A percentile compares a stretch with the other conserved stretches of the same genome.
phyloP scores from a whole-genome alignment of 106 monocot species.

The Chionographis japonica region DNA sequence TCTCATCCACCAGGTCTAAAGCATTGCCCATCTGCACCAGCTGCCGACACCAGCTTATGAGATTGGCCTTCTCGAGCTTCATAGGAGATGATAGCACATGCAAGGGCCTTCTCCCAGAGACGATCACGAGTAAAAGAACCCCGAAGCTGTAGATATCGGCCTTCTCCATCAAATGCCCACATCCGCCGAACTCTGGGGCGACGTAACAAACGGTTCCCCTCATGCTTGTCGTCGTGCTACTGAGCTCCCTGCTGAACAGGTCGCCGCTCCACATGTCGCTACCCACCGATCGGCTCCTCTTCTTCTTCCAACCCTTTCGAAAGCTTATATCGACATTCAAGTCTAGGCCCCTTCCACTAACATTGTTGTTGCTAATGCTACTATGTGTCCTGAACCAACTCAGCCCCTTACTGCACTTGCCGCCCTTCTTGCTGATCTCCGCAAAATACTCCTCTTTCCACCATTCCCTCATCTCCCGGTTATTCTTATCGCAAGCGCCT shows the following conservation, averaged over 20 bases:
- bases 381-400: conserved; percentile 29
- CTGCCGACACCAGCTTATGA: conserved; percentile 67
- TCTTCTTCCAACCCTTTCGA: conserved; percentile 33
- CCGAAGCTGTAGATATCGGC: conserved; percentile 79
- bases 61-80: conserved; percentile 74
- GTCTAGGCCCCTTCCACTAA: not conserved
- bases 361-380: not conserved
- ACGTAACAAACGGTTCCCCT: conserved; percentile 83
- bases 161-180: conserved; percentile 56
- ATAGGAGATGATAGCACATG: conserved; percentile 68
- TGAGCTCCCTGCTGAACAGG: conserved; percentile 66
- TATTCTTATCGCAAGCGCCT: conserved; percentile 12
- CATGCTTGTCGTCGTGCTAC: conserved; percentile 80
- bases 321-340: conserved; percentile 25
- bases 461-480: conserved; percentile 55
- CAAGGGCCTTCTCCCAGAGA: conserved; percentile 76
- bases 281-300: conserved; percentile 25
- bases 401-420: conserved; percentile 11
- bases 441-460: conserved; percentile 90
- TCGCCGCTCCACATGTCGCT: conserved; percentile 52
- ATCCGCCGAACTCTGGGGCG: conserved; percentile 52
- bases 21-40: conserved; percentile 49
- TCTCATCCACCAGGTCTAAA: conserved; percentile 77
- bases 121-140: conserved; percentile 67
- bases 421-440: conserved; percentile 62